Base-by-base conservation (phyloP, 1,284 basidiomycete species). In the Ustilago xerochloae region DNA sequence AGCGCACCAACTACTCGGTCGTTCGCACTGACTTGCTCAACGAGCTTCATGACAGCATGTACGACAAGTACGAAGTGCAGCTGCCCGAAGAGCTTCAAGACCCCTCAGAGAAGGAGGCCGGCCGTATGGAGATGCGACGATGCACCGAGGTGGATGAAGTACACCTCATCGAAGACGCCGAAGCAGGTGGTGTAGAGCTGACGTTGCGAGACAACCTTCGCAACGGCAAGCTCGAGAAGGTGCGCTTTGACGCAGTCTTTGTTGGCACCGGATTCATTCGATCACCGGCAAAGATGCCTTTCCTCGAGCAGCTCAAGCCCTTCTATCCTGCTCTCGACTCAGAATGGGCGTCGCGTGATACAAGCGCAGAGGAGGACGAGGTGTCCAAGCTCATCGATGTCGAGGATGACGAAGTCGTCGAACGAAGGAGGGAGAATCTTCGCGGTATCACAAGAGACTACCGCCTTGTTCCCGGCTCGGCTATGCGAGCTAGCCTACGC, bases 361-460 rank as follows among this genome's bases (percentile, higher is more conserved):
- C 55, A 10, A 52, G 18, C 4, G 53, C 35, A 10, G 71, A 66
- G n/a, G 79, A 82, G 22, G 70, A 66, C n/a, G 79, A 81, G 29
- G 50, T 69, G 24, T 53, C 62, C 13, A 57, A 51, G 45, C 36
- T 68, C 28, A 53, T 75, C 28, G 61, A 70, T 10, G 61, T 60
- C n/a, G 69, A 74, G 13, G 68, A 63, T 30, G 72, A 77, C 22
- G 72, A 81, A 36, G 77, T 81, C 24, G 51, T 72, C 15, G 63
- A 71, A 32, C 76, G 78, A 6, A 59, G 67, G 26, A 51, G 76
- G 9, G 60, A 68, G 48, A 59, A 56, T 30, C 15, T 69, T 30
- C 79, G 82, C 8, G 82, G 82, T 7, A 82, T 84, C 52, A 75
- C 81, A 16, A 59, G 82, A n/a, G 82, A 83, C 45, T 84, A 84